phyloP scores from a whole-genome alignment of 2,329 filamentous ascomycete genomes.

The Aspergillus caelatus region DNA sequence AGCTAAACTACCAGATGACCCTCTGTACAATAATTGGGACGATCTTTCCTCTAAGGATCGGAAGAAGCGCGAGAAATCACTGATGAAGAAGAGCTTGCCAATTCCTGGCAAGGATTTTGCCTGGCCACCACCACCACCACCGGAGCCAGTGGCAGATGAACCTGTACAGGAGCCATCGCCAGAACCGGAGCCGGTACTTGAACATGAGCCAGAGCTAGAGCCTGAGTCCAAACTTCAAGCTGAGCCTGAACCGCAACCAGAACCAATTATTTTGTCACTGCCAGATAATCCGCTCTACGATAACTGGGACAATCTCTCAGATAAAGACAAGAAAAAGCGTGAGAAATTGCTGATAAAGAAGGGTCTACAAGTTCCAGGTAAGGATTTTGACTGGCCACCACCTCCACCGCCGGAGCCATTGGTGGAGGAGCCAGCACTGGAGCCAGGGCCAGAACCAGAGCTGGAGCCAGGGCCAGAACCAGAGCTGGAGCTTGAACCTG shows the following conservation, averaged over 20 bases:
- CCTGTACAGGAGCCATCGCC: constrained; percentile 23
- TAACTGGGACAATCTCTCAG: constrained; percentile 35
- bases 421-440: constrained; percentile 16
- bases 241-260: constrained; percentile 19
- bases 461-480: constrained; percentile 25
- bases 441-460: constrained; percentile 20
- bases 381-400: constrained; percentile 29
- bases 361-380: constrained; percentile 33
- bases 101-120: constrained; percentile 32
- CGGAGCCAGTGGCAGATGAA: constrained; percentile 14
- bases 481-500: background rate
- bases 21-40: too few species aligned
- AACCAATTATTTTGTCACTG: constrained; percentile 14
- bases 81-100: constrained; percentile 21
- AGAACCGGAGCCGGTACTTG: constrained; percentile 26
- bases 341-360: constrained; percentile 34
- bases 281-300: constrained; percentile 43
- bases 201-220: background rate
- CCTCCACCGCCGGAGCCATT: constrained; percentile 15
- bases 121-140: constrained; percentile 20
- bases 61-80: constrained; percentile 22
- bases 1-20: too few species aligned
- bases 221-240: background rate
- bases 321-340: constrained; percentile 51
- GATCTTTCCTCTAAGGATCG: constrained; percentile 20